Percentiles rank a stretch among this genome's conserved stretches.
phyloP scores from a whole-genome alignment of 768 basidiomycete species.

The Boletus pseudopeckii region DNA sequence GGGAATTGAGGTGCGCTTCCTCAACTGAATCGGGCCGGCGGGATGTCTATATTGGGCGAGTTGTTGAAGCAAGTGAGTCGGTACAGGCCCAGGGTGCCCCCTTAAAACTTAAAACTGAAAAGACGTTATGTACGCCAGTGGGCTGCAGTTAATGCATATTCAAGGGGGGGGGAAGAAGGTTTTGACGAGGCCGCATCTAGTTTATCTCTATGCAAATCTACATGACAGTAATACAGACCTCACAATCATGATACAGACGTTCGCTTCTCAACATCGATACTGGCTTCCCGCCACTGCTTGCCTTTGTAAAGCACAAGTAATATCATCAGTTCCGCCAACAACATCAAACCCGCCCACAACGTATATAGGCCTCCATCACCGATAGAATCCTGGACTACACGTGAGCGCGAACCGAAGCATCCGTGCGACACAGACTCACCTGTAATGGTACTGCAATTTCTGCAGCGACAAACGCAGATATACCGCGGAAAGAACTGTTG shows the following conservation, averaged over 20 bases:
- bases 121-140: too few relatives aligned
- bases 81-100: too few relatives aligned
- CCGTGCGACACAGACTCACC: conserved; percentile 8
- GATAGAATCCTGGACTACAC: conserved; percentile 49
- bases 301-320: conserved; percentile 63
- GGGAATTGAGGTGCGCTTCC: too few relatives aligned
- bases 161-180: too few relatives aligned
- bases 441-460: conserved; percentile 78
- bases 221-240: background rate
- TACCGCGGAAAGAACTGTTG: conserved; percentile 74
- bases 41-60: too few relatives aligned
- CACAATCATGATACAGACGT: conserved; percentile 1
- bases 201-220: background rate
- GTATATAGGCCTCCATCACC: conserved; percentile 84
- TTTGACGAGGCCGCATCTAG: background rate
- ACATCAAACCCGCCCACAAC: conserved; percentile 57
- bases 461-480: conserved; percentile 61
- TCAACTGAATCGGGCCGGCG: too few relatives aligned
- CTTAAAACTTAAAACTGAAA: too few relatives aligned
- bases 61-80: too few relatives aligned
- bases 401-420: background rate
- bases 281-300: conserved; percentile 52
- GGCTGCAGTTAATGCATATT: too few relatives aligned
- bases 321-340: conserved; percentile 51
- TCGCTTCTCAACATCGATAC: conserved; percentile 41